Base-by-base conservation (phyloP, 352 stramenopile genomes). In the Globisporangium spinosum region DNA sequence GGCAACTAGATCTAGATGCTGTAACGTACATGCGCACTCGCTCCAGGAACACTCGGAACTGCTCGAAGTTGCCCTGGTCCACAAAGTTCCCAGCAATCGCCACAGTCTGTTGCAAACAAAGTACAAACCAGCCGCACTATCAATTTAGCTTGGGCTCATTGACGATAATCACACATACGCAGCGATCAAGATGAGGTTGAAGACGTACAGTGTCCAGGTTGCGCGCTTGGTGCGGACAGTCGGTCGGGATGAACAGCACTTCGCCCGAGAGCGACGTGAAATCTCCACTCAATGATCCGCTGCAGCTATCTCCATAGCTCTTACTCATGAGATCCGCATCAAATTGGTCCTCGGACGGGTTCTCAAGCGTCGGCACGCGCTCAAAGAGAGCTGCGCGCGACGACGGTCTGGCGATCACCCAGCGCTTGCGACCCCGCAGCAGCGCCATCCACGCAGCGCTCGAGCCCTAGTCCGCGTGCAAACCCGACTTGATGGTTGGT, bases 381-480 rank as follows among this genome's bases (percentile, higher is more conserved):
- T 80, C 73, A 40, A 65, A 58, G 1, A 83, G 49, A 2, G 71
- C 64, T n/a, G 73, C 65, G 45, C 53, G 65, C 1, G 71, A 32
- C n/a, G 59, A 74, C 17, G 76, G 73, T 47, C 67, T 74, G 3
- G 74, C 67, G 53, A 83, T 80, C 0, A 74, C 55, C 73, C 49
- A 56, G 49, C 25, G 49, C 22, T 56, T 56, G 22, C 49, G 22
- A 2, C 22, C 49, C 22, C 32, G 22, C 2, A 56, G n/a, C 49
- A 56, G n/a, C 49, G 25, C 25, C 22, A 56, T 32, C 22, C 49
- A 55, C 47, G 47, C 47, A 3, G n/a, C 47, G n/a, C 47, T 55
- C 8, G 47, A 55, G n/a, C 47, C 47, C 47, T 73, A 83, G 40
- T 83, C 76, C 5, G 58, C 65, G 29, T 83, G 76, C 1, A 83